Percentiles rank a stretch among this genome's conserved stretches.
phyloP scores from a whole-genome alignment of 768 basidiomycete genomes.

The Phaeotremella skinneri region DNA sequence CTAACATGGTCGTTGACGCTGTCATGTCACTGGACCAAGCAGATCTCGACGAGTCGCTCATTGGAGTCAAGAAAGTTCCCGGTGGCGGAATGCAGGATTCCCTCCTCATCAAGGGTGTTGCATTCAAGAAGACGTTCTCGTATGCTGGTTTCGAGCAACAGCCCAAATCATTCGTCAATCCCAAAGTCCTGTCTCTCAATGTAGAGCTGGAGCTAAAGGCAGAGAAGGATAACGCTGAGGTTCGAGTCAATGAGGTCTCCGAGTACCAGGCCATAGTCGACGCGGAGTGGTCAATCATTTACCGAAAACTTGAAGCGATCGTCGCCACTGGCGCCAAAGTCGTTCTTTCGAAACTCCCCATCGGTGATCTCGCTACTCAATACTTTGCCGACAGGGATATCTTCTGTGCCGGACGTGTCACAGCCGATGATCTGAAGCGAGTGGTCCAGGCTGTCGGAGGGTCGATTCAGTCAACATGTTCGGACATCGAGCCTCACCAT shows the following conservation, averaged over 20 bases:
- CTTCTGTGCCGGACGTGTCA: slow-evolving; percentile 96
- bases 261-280: slow-evolving; percentile 99
- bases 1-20: slow-evolving; percentile 97
- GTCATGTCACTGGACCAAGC: slow-evolving; percentile 87
- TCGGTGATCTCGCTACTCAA: slow-evolving; percentile 96
- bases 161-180: slow-evolving; percentile 84
- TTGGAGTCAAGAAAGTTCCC: slow-evolving; percentile 95
- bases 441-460: slow-evolving; percentile 97
- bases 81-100: slow-evolving; percentile 98
- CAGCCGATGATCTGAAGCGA: slow-evolving; percentile 80
- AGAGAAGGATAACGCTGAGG: slow-evolving; percentile 98
- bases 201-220: slow-evolving; percentile 98
- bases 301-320: slow-evolving; percentile 92
- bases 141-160: slow-evolving; percentile 99
- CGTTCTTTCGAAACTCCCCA: slow-evolving; percentile 94
- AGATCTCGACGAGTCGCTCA: slow-evolving; percentile 90
- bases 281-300: slow-evolving; percentile 99
- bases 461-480: slow-evolving; percentile 88
- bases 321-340: slow-evolving; percentile 95
- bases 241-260: slow-evolving; percentile 90
- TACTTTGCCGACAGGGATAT: slow-evolving; percentile 99
- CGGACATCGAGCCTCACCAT: slow-evolving; percentile 84
- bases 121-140: slow-evolving; percentile 99
- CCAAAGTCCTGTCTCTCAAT: slow-evolving; percentile 88
- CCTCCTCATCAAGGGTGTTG: slow-evolving; percentile 79